Evolutionary conservation across 73 alveolate species (phyloP), one percentile per base, ranked within the genome.

Genomic region (Durusdinium trenchii): DNA sequence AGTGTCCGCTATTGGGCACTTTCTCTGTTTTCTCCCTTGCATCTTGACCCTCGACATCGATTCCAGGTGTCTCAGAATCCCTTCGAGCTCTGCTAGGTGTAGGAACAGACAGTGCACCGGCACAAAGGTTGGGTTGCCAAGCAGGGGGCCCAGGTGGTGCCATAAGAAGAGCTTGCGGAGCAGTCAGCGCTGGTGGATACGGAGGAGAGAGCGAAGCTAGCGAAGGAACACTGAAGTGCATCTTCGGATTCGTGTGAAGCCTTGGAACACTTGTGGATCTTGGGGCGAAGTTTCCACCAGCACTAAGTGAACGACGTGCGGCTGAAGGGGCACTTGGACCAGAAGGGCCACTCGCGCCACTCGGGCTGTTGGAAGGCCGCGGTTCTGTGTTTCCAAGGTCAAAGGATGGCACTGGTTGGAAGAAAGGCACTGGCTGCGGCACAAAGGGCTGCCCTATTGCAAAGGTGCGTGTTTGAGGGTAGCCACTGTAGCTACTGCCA

Each of bases 81-180:
- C 91, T 26, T 81, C 71, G 91, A 9, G 91, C 91, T 81, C 91
- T 81, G 32, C 71, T 81, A 32, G 91, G 91, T 35, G 91, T 81
- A 81, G 91, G 91, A 35, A 81, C 91, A 9, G 91, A 81, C 50
- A 81, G 20, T 30, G 91, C 91, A 50, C 91, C 91, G 48, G 16
- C 6, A n/a, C 36, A 81, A 67, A 81, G 48, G 14, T 81, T 47
- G 50, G 48, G 28, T 26, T n/a, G n/a, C n/a, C n/a, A n/a, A n/a
- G n/a, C n/a, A n/a, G n/a, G n/a, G n/a, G n/a, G n/a, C n/a, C n/a
- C n/a, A n/a, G n/a, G n/a, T n/a, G n/a, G n/a, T n/a, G n/a, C n/a
- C n/a, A n/a, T n/a, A n/a, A n/a, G n/a, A n/a, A n/a, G n/a, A n/a
- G n/a, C n/a, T n/a, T n/a, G n/a, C n/a, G n/a, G n/a, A n/a, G n/a